phyloP scores from a whole-genome alignment of 1,284 basidiomycete genomes.

The Cryptococcus sp. region DNA sequence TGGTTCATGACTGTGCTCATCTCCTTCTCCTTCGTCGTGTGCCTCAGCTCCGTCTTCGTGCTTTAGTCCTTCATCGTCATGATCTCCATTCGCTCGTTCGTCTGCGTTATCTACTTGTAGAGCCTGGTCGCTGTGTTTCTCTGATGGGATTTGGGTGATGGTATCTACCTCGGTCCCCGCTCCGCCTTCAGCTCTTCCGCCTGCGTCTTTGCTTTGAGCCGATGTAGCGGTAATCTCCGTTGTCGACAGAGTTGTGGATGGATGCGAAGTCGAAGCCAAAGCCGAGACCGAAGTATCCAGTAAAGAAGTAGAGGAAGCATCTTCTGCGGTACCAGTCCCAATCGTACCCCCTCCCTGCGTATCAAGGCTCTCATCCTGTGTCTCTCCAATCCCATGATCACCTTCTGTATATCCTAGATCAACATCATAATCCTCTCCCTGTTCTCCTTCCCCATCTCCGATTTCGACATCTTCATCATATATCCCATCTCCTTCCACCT shows the following conservation, averaged over 20 bases:
- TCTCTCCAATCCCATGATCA: constrained; percentile 8
- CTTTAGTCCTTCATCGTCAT: not conserved
- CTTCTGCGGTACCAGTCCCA: not conserved
- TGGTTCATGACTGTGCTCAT: not conserved
- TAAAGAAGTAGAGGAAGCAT: not conserved
- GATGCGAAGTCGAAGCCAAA: too few relatives aligned
- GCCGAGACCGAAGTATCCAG: too few relatives aligned
- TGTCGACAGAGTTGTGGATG: too few relatives aligned
- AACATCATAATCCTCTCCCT: constrained; percentile 4
- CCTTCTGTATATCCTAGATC: constrained; percentile 7
- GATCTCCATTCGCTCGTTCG: too few relatives aligned
- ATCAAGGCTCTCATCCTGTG: not conserved
- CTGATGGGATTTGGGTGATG: too few relatives aligned
- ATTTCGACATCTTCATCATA: constrained; percentile 9
- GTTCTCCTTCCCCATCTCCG: constrained; percentile 7
- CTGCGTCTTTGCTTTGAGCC: too few relatives aligned
- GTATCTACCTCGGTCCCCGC: too few relatives aligned
- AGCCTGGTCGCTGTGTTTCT: too few relatives aligned
- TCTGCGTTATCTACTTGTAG: too few relatives aligned
- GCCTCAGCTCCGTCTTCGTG: constrained; percentile 16
- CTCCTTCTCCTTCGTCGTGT: not conserved
- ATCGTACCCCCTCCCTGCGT: not conserved
- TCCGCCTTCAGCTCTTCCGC: too few relatives aligned
- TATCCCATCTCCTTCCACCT: constrained; percentile 3
- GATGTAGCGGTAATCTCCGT: too few relatives aligned